A percentile compares a stretch with the other conserved stretches of the same genome.
These are phyloP conservation scores for Fraxinus angustifolia DNA, from an alignment of 305 asterid genomes.

Conservation along the genomic window DNA sequence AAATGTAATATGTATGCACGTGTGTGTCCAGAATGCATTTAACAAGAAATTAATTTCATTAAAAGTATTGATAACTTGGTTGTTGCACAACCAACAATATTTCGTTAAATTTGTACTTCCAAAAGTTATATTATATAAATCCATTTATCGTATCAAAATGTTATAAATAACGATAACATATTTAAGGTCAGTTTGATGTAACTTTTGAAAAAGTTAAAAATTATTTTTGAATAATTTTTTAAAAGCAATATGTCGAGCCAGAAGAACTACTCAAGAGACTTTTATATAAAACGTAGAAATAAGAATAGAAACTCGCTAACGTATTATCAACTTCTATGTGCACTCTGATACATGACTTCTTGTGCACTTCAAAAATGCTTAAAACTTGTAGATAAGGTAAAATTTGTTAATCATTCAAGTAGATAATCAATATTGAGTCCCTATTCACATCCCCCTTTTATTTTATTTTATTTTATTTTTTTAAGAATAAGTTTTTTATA, in stretches of 20 bases:
- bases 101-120: neutral
- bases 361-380: neutral
- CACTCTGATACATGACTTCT: neutral
- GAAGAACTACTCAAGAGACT: neutral
- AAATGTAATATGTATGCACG: neutral
- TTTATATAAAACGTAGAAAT: no score
- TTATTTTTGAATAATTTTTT: no score
- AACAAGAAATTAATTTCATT: neutral
- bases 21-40: neutral
- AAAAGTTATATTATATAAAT: neutral
- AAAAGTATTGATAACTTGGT: neutral
- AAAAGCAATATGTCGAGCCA: neutral
- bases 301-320: neutral
- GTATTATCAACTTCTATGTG: neutral
- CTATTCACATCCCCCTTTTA: no score
- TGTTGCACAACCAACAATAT: neutral
- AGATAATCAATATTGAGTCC: neutral
- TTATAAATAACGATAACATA: neutral
- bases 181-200: neutral
- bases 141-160: neutral
- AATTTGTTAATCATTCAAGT: neutral
- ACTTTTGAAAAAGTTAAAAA: no score
- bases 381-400: neutral
- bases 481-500: no score
- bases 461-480: no score